Percentiles rank a stretch among this genome's conserved stretches.
Evolutionary conservation across 202 grass and related monocot species (phyloP).

Genomic region (Sporobolus alterniflorus): DNA sequence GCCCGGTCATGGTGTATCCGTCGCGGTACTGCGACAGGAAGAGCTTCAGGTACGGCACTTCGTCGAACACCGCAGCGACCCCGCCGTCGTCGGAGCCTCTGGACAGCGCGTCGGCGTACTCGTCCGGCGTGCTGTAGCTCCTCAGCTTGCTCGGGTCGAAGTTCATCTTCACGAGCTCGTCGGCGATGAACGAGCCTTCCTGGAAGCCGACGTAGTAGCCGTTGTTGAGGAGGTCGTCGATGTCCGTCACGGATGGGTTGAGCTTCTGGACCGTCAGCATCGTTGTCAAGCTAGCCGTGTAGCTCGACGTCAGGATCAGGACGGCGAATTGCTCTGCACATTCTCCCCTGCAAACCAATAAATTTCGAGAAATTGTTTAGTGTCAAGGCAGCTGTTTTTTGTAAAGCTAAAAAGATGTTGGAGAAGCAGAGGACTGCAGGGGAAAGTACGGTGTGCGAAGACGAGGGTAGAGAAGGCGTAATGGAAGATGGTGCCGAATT

Average conservation of each 20-base stretch:
- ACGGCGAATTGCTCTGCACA: conserved; percentile 73
- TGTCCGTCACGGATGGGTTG: conserved; percentile 43
- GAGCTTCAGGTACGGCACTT: conserved; percentile 63
- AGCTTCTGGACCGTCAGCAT: conserved; percentile 76
- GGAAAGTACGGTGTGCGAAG: conserved; percentile 51
- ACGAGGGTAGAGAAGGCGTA: conserved; percentile 75
- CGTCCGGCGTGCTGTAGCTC: conserved; percentile 27
- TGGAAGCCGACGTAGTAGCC: conserved; percentile 56
- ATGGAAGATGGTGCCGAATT: conserved; percentile 65
- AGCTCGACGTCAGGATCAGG: conserved; percentile 76
- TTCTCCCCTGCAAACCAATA: conserved; percentile 51
- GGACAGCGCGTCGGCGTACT: conserved; percentile 57
- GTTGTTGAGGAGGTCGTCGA: conserved; percentile 35
- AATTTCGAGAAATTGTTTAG: neutral
- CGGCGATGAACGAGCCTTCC: conserved; percentile 50
- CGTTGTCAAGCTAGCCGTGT: conserved; percentile 70
- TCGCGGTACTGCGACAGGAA: conserved; percentile 48
- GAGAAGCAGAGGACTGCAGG: neutral
- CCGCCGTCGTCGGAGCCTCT: conserved; percentile 51
- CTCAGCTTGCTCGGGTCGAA: conserved; percentile 39
- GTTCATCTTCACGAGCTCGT: conserved; percentile 23
- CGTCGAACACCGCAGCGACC: conserved; percentile 61
- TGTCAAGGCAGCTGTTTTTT: neutral
- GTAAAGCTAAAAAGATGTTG: neutral
- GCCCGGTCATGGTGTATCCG: conserved; percentile 39